A percentile compares a stretch with the other conserved stretches of the same genome.
phyloP scores from a whole-genome alignment of 73 alveolate genomes.

The Blepharisma japonicum region DNA sequence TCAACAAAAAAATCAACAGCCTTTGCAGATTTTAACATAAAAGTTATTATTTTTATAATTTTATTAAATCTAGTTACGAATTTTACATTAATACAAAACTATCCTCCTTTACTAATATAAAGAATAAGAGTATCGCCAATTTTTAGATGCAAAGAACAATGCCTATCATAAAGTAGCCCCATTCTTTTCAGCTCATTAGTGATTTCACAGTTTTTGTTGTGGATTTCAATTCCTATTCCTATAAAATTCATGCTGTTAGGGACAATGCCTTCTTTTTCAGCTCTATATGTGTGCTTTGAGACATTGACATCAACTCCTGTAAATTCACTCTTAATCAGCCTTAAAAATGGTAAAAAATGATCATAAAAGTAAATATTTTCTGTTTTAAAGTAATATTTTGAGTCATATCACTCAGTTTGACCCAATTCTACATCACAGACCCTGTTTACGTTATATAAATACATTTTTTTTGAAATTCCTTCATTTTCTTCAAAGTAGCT shows the following conservation, averaged over 20 bases:
- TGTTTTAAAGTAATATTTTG: slow-evolving; percentile 10
- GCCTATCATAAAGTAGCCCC: slow-evolving; percentile 32
- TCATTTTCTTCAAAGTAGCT: slow-evolving; percentile 15
- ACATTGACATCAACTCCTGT: slow-evolving; percentile 32
- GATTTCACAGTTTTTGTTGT: neutral
- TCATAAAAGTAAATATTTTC: slow-evolving; percentile 11
- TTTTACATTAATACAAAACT: neutral
- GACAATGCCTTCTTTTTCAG: slow-evolving; percentile 30
- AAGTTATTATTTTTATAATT: too few relatives aligned
- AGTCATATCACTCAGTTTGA: slow-evolving; percentile 29
- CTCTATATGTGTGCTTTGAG: neutral
- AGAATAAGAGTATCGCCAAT: slow-evolving; percentile 34
- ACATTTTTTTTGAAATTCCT: neutral
- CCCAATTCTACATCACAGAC: slow-evolving; percentile 31
- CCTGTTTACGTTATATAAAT: slow-evolving; percentile 12
- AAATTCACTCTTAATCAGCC: slow-evolving; percentile 16
- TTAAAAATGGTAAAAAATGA: slow-evolving; percentile 20
- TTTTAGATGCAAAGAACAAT: slow-evolving; percentile 5
- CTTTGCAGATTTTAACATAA: too few relatives aligned
- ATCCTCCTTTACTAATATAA: slow-evolving; percentile 32
- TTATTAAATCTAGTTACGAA: neutral
- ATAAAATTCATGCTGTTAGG: slow-evolving; percentile 23
- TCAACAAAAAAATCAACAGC: too few relatives aligned
- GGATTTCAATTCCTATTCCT: slow-evolving; percentile 13
- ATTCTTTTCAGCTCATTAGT: slow-evolving; percentile 10